Evolutionary conservation across 768 basidiomycete species (phyloP), one percentile per base, ranked within the genome.

Genomic region (Boletales sp.): DNA sequence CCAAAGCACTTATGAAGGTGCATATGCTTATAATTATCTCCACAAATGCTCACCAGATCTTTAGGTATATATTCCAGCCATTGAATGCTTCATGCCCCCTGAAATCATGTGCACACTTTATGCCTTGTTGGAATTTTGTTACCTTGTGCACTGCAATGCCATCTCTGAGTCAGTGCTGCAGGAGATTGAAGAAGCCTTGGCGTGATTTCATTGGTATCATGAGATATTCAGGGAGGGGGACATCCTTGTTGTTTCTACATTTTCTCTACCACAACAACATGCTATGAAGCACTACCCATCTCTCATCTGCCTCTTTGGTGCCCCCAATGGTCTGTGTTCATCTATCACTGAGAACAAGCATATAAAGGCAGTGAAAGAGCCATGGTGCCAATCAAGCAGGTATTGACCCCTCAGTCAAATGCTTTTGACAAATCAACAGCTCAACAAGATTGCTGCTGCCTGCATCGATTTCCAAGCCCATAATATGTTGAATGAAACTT

Each of bases 1-100:
- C 68, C 4, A 72, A 73, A 30, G 69, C 63, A 0, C 50, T 72
- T 6, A 72, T 71, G 69, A 71, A 72, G 64, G 70, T 70, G 19
- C 17, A 36, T 48, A 36, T 18, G 15, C 19, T 15, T 37, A 14
- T 15, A 28, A 18, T 25, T 11, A 35, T 13, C 4, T 30, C 35
- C 11, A 37, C 35, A 14, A 28, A 25, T 44, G 4, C 25, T 30
- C 14, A 28, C 35, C n/a, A 64, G 7, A 32, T 38, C 48, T 38
- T 7, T 36, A 65, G 62, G 65, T 68, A 15, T 68, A 60, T 50
- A 49, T 68, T 8, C 44, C 60, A 7, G 59, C 62, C 0, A 65
- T 69, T 19, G 48, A 46, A 10, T 62, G 60, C 5, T 50, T 55
- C 47, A 47, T 68, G 0, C 58, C 58, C 2, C 18, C 41, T 0